Conservation (phyloP, 129 eudicot genomes). For the Glebionis coronaria region DNA sequence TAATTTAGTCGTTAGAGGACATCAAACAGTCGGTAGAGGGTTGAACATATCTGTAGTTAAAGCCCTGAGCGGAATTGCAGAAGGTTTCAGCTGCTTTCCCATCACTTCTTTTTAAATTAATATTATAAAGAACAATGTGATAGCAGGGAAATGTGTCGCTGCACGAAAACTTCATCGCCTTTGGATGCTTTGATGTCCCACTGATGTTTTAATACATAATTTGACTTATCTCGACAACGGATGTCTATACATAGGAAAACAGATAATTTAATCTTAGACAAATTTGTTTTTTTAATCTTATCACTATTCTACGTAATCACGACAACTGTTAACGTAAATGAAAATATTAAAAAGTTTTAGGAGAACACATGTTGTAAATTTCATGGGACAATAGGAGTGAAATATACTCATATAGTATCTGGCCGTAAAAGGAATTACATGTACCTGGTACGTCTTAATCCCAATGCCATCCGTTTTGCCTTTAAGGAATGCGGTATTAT, state of each 20-base stretch:
- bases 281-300: constrained; percentile 1
- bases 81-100: constrained; percentile 59
- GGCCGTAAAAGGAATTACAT: neutral
- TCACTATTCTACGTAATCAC: neutral
- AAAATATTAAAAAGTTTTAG: neutral
- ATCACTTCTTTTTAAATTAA: constrained; percentile 54
- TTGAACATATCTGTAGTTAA: constrained; percentile 46
- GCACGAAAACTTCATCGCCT: constrained; percentile 83
- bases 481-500: constrained; percentile 62
- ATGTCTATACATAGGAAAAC: constrained; percentile 42
- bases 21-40: constrained; percentile 83
- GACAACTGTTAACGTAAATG: neutral
- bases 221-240: constrained; percentile 83
- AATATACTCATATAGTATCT: neutral
- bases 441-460: constrained; percentile 98
- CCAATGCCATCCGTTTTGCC: constrained; percentile 85
- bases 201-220: constrained; percentile 71
- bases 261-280: neutral
- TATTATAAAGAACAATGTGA: constrained; percentile 60
- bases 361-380: neutral
- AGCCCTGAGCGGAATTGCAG: constrained; percentile 77
- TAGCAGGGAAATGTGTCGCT: constrained; percentile 82
- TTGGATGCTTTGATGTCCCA: constrained; percentile 65
- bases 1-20: constrained; percentile 33
- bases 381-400: constrained; percentile 1